phyloP scores from a whole-genome alignment of 306 rosid genomes.

The Arachis stenosperma region DNA sequence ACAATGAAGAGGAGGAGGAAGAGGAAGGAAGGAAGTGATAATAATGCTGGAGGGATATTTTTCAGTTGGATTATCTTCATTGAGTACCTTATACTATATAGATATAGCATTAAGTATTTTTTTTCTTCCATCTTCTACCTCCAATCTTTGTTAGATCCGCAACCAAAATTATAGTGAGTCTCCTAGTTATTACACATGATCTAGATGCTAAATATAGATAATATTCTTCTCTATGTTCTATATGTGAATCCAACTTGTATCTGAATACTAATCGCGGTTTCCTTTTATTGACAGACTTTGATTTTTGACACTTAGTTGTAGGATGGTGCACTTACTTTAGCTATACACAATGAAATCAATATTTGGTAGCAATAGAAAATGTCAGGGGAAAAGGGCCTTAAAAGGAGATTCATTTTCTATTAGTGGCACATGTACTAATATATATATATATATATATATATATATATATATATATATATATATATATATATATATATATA shows the following conservation, averaged over 20 bases:
- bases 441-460: conserved; percentile 19
- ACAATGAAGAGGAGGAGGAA: conserved; percentile 19
- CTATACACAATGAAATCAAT: conserved; percentile 3
- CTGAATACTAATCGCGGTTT: conserved; percentile 31
- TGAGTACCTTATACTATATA: conserved; percentile 1
- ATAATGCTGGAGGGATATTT: conserved; percentile 11
- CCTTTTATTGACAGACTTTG: conserved; percentile 38
- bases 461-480: neutral
- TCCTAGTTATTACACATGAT: neutral
- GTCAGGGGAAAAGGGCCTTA: conserved; percentile 2
- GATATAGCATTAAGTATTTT: conserved; percentile 19
- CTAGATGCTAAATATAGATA: conserved; percentile 1
- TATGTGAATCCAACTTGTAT: conserved; percentile 15
- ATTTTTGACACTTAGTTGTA: conserved; percentile 20
- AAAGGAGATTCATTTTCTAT: conserved; percentile 30
- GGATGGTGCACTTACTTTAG: conserved; percentile 11
- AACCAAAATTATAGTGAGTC: conserved; percentile 37
- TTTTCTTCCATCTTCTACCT: conserved; percentile 33
- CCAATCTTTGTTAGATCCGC: conserved; percentile 38
- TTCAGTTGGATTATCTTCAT: conserved; percentile 29
- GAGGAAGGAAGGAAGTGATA: conserved; percentile 8
- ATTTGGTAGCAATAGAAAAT: conserved; percentile 3
- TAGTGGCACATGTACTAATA: conserved; percentile 17
- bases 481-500: neutral
- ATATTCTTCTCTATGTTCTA: neutral